Base-by-base conservation (phyloP, 1,139 yeast genomes). In the Suhomyces coccinellae region DNA sequence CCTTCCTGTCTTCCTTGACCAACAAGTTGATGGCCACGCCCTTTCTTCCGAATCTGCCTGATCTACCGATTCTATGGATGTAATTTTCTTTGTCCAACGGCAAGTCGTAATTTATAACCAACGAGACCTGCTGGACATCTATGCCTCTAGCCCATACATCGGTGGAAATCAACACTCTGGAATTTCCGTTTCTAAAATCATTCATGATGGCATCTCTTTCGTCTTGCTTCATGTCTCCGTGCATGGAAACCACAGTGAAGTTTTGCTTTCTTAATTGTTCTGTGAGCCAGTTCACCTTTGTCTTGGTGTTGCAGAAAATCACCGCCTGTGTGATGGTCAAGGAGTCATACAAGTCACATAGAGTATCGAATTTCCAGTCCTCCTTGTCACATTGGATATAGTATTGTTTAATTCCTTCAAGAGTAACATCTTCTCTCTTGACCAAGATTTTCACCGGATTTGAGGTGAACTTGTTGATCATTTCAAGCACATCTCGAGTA, bases 121-220 rank as follows among this genome's bases (percentile, higher is more conserved):
- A 71, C 0, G 97, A 88, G n/a, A 91, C 96, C 62, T 91, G 97
- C 67, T 91, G 99, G 24, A 91, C 98, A 65, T 91, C 98, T 46
- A 91, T 91, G 43, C 99, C 99, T 63, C 98, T 77, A 1, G 99
- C 98, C 96, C 97, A 90, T 37, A 93, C 95, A 65, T 93, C 98
- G 4, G 99, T 93, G 20, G 97, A 87, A 36, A 93, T 90, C 49
- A 93, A 70, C 9, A 93, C 96, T 46, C 98, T 75, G 7, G 90
- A 83, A 53, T 79, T 80, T 0, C 93, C 93, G 24, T 83, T 68
- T 53, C 95, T 71, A 64, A 86, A 86, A 59, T 90, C 97, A 57
- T 80, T 81, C 98, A 93, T 93, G 51, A 91, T 84, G 45, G 75
- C 71, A 63, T 90, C 96, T 63, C 98, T 76, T 59, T 91, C 96